Percentiles rank a stretch among this genome's conserved stretches.
phyloP scores from a whole-genome alignment of 306 rosid species.

The Oxytropis ochrocephala region DNA sequence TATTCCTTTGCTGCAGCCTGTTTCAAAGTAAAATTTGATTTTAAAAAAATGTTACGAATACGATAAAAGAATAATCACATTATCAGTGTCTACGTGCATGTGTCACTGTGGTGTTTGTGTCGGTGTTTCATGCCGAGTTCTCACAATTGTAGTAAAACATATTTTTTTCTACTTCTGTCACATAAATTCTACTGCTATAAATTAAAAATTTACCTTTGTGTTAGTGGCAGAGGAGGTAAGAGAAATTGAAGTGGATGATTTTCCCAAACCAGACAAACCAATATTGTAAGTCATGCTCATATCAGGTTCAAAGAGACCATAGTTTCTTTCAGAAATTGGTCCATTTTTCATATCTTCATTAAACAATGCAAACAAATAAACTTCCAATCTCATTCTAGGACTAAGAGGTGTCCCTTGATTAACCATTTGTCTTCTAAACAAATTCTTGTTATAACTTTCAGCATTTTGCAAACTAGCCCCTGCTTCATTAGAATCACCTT shows the following conservation, averaged over 20 bases:
- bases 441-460: conserved; percentile 59
- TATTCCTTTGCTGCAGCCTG: conserved; percentile 50
- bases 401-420: conserved; percentile 92
- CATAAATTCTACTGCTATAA: too few relatives aligned
- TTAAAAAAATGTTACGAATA: conserved; percentile 1
- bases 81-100: too few relatives aligned
- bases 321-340: conserved; percentile 79
- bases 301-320: conserved; percentile 78
- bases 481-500: conserved; percentile 55
- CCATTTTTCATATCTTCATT: conserved; percentile 86
- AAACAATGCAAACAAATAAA: conserved; percentile 78
- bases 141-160: too few relatives aligned
- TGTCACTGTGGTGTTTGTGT: too few relatives aligned
- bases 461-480: conserved; percentile 83
- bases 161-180: too few relatives aligned
- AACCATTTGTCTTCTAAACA: conserved; percentile 62
- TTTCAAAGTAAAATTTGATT: conserved; percentile 38
- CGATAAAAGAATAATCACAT: conserved; percentile 22
- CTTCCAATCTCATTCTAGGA: conserved; percentile 68
- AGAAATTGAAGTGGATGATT: conserved; percentile 50
- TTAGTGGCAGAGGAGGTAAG: conserved; percentile 62
- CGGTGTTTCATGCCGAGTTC: too few relatives aligned
- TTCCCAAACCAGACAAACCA: conserved; percentile 46
- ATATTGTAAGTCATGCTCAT: conserved; percentile 72
- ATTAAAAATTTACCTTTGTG: conserved; percentile 82